Base-by-base conservation (phyloP, 2,329 filamentous ascomycete genomes). In the Stachybotrys echinatus region DNA sequence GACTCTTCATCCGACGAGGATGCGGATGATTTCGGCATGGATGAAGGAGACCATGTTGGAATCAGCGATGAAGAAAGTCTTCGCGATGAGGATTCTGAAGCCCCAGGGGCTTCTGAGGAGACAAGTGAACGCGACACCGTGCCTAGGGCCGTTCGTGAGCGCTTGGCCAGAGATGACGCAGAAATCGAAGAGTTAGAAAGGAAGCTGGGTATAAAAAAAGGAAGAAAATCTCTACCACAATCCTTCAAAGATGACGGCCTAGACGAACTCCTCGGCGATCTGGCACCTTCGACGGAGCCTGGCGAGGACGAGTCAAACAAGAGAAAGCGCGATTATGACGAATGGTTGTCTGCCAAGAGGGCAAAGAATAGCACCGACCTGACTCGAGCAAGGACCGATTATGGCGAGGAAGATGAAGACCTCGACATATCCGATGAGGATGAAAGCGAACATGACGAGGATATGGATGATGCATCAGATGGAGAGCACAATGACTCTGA, bases 171-270 rank as follows among this genome's bases (percentile, higher is more conserved):
- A 53, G 92, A 99, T 51, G 91, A 97, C 61, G 88, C 84, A 2
- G 90, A 96, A 58, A 97, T 99, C 58, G 85, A 87, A 19, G 84
- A 84, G 3, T 73, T 96, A 27, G 94, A 99, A 71, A 91, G 86
- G 66, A 95, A 89, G 61, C 73, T 99, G 3, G 92, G 94, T 0
- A 78, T 96, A 31, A 84, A 79, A 56, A 89, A 85, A 62, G 82
- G 83, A 21, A 87, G 86, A 52, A 95, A 90, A 61, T 85, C 81
- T 27, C 67, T 89, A 5, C 84, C 85, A 0, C 86, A 88, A 56
- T 76, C 83, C 0, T 90, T 92, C 58, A 79, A 83, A 19, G 88
- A 95, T 6, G 92, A 96, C 62, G 92, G 91, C 0, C 71, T 97
- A 2, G 89, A 85, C 40, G 87, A 88, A 49, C 68, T 99, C 4